Evolutionary conservation across 2,329 filamentous ascomycete species (phyloP), one percentile per base, ranked within the genome.

Genomic region (Colletotrichum godetiae): DNA sequence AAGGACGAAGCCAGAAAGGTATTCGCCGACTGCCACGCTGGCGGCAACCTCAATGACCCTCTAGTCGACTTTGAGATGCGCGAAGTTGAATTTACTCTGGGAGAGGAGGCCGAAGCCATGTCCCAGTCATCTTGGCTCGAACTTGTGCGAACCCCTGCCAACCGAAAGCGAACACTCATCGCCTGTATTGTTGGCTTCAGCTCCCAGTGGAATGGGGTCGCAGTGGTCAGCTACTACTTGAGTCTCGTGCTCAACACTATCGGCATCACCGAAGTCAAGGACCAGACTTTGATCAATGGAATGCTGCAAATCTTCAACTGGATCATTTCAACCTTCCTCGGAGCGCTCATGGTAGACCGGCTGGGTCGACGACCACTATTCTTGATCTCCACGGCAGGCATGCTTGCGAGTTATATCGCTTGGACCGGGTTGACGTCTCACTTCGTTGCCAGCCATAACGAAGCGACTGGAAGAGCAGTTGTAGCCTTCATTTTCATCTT

Each of bases 101-200:
- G 84, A 67, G 79, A 88, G n/a, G 88, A 90, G 75, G 87, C 86
- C 74, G 83, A 83, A n/a, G 85, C 88, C 62, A 87, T 87, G 78
- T 81, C 74, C 0, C 61, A 75, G 15, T 78, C 76, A 0, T 77
- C 77, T 3, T 79, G 78, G 79, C 75, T 72, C 4, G 79, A 74
- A 10, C 78, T 80, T 69, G 67, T 82, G 31, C 79, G 80, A 62
- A 76, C 77, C 8, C 75, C 76, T 1, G 77, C 76, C 13, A 81
- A 80, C 75, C 77, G 78, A 13, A 76, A 77, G 22, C 76, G 80
- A 10, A 74, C 77, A 1, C 73, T 79, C 27, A 76, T 80, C 62
- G 76, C 78, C 27, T 74, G 68, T 2, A 70, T 76, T 8, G 72
- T 80, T 1, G 79, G 78, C n/a, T 74, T 76, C n/a, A 79, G 79